Base-by-base conservation (phyloP, 2,329 filamentous ascomycete species). In the Colletotrichum sublineola region DNA sequence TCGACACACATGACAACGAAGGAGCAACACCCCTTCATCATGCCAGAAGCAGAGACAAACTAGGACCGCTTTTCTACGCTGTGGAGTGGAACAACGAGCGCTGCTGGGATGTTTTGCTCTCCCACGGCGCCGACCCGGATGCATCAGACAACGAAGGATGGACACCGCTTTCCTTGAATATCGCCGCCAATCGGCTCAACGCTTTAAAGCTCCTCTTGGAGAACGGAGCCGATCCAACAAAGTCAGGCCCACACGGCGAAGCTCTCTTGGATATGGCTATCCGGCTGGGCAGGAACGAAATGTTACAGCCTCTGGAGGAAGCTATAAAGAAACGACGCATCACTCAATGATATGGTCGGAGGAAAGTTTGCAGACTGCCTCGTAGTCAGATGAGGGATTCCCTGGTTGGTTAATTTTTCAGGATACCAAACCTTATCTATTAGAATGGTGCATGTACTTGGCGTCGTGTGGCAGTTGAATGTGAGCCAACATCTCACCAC, bases 1-100 rank as follows among this genome's bases (percentile, higher is more conserved):
- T 36, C 7, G 0, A 55, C 15, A 3, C 8, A 1, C 12, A 1
- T 5, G 18, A 6, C 2, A 0, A 12, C 1, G 0, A 1, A 2
- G 29, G 31, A 3, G 2, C 0, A 0, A 36, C 29, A 18, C 52
- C 8, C 15, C 52, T 55, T 12, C 52, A n/a, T n/a, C n/a, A n/a
- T n/a, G n/a, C n/a, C n/a, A n/a, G n/a, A n/a, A n/a, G n/a, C n/a
- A n/a, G n/a, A n/a, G n/a, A n/a, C n/a, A n/a, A n/a, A n/a, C n/a
- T n/a, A n/a, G n/a, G n/a, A n/a, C n/a, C n/a, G 12, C 20, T 63
- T 7, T 40, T 53, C 6, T 44, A 0, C 15, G 24, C 24, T 24
- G 2, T 14, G 15, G 15, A 1, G 42, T 14, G 0, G 42, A 3
- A 7, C 5, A 3, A 6, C 18, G 15, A 5, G 18, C 18, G 11